Evolutionary conservation across 805 yeast genomes (phyloP), one percentile per base, ranked within the genome.

Genomic region (Candida pini): DNA sequence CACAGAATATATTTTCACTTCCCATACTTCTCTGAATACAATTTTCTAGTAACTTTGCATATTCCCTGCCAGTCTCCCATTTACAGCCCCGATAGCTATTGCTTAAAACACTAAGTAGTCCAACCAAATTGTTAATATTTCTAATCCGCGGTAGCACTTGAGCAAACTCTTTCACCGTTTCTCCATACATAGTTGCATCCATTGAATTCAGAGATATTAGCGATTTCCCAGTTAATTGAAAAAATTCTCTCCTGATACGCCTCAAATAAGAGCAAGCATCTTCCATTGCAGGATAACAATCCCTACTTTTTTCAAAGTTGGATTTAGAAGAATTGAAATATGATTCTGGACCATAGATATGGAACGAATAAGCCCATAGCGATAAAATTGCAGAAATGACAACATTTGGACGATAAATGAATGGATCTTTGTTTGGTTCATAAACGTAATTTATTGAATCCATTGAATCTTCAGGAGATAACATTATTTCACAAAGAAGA

Each of bases 21-120:
- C 85, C 85, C 38, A 74, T 56, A 42, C 75, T 63, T 43, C 83
- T 53, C 32, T 66, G 67, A 17, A 65, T 58, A 52, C 81, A 76
- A 45, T 75, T 71, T 28, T 54, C 56, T 31, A 76, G 56, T 39
- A 78, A 51, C 30, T 64, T 59, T 2, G 74, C 58, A 45, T 73
- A 72, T 44, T 77, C 83, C 19, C 64, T 55, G 9, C 79, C 77
- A 28, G 73, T 56, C 38, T 73, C 78, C 79, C 81, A 77, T 28
- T 62, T 60, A 41, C 71, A 58, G 6, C 49, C 49, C 20, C 47
- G 44, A 38, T 63, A 69, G 9, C 58, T 45, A 8, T 53, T 53
- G 13, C 64, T 54, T 34, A 72, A 59, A 29, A 60, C 45, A 30
- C 55, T 54, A 33, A 79, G 48, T 27, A 81, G 48, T 0, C 88